A percentile compares a stretch with the other conserved stretches of the same genome.
Evolutionary conservation across 352 stramenopile species (phyloP).

Genomic region (Thalassiosira hispida): DNA sequence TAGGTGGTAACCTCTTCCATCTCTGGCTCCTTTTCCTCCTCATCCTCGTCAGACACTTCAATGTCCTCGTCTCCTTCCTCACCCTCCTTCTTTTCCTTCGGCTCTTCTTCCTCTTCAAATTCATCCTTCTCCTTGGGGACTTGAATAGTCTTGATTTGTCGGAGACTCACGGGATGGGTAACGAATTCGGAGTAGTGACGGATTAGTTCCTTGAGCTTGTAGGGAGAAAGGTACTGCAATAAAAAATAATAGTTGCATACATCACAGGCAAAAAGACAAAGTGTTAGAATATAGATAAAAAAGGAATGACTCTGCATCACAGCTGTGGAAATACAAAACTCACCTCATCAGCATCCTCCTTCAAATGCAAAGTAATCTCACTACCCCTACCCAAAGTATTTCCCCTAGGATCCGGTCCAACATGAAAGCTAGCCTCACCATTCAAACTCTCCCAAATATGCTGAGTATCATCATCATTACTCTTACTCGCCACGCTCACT

Average conservation of each 20-base stretch:
- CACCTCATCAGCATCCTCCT: constrained; percentile 94
- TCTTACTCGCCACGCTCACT: constrained; percentile 96
- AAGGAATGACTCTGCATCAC: too few relatives aligned
- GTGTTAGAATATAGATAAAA: too few relatives aligned
- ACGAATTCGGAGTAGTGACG: constrained; percentile 99
- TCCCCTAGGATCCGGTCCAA: constrained; percentile 94
- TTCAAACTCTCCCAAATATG: constrained; percentile 98
- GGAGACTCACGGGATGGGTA: constrained; percentile 98
- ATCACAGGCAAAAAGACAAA: too few relatives aligned
- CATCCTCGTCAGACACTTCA: constrained; percentile 85
- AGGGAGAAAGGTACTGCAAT: constrained; percentile 89
- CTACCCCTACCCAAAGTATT: constrained; percentile 96
- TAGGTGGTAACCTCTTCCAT: constrained; percentile 94
- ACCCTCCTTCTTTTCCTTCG: constrained; percentile 82
- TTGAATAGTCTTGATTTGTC: constrained; percentile 92
- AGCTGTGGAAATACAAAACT: constrained; percentile 1
- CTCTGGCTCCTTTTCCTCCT: constrained; percentile 85
- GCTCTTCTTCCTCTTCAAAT: constrained; percentile 80
- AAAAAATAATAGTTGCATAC: constrained; percentile 4
- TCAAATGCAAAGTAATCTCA: constrained; percentile 99
- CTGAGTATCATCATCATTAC: constrained; percentile 94
- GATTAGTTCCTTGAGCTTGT: constrained; percentile 94
- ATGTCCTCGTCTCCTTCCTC: constrained; percentile 84
- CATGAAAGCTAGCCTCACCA: constrained; percentile 90
- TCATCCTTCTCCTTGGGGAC: constrained; percentile 88